Conservation (phyloP, 2,329 filamentous ascomycete species). For the Fusarium sp. region DNA sequence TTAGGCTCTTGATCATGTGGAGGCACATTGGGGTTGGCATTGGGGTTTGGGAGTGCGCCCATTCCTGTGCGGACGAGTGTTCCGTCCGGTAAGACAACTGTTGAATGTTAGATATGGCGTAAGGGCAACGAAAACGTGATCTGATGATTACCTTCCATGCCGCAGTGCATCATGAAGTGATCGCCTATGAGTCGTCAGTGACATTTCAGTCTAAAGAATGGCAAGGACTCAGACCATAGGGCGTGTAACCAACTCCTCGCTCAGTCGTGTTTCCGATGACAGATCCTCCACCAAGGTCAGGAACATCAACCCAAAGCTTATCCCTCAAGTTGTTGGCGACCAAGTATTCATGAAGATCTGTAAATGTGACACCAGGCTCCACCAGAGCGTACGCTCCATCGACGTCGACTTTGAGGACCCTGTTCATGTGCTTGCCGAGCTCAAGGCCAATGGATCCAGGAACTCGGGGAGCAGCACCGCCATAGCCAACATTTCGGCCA, state of each 20-base stretch:
- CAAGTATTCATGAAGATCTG: constrained; percentile 28
- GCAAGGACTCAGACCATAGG: constrained; percentile 13
- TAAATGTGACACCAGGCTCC: constrained; percentile 28
- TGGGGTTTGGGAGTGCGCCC: constrained; percentile 32
- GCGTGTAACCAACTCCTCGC: constrained; percentile 33
- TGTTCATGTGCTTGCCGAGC: constrained; percentile 34
- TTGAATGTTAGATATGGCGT: neutral
- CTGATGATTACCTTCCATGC: constrained; percentile 26
- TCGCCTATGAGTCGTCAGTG: neutral
- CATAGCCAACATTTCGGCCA: constrained; percentile 33
- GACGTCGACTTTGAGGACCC: constrained; percentile 27
- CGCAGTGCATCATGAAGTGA: constrained; percentile 37
- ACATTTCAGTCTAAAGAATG: fast-evolving
- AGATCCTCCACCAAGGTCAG: constrained; percentile 31
- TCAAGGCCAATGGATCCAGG: constrained; percentile 22
- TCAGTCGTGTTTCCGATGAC: constrained; percentile 33
- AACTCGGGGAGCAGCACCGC: constrained; percentile 28
- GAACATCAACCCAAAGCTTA: constrained; percentile 36
- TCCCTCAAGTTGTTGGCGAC: constrained; percentile 26
- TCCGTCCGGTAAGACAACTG: constrained; percentile 27
- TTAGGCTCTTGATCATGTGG: constrained; percentile 32
- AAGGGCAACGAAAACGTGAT: too few relatives aligned
- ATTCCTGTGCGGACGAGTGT: constrained; percentile 31
- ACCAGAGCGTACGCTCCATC: constrained; percentile 31
- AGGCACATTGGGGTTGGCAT: constrained; percentile 22